These are phyloP conservation scores for Cladosporium sp. DNA, from an alignment of 2,329 filamentous ascomycete species.

Conservation along the genomic window DNA sequence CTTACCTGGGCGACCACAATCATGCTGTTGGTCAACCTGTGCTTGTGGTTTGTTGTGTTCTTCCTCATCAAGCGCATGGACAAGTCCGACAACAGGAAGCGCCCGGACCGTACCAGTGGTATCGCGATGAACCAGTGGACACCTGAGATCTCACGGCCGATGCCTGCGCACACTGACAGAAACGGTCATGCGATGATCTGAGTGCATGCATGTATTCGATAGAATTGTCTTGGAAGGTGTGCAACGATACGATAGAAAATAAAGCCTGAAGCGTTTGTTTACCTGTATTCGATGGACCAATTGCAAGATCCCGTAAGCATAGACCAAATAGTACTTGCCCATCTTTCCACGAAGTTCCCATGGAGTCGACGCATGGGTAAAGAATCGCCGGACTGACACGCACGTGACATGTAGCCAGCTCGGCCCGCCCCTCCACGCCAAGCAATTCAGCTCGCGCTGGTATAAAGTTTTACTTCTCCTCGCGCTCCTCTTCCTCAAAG, in stretches of 20 bases:
- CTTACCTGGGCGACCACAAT: conserved; percentile 60
- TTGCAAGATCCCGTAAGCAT: neutral
- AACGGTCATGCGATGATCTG: conserved; percentile 13
- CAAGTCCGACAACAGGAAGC: conserved; percentile 13
- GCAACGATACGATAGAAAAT: neutral
- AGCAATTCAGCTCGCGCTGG: neutral
- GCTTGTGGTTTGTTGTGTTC: conserved; percentile 22
- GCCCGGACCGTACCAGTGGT: conserved; percentile 20
- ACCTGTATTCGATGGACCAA: neutral
- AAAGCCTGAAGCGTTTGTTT: neutral
- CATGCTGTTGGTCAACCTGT: conserved; percentile 29
- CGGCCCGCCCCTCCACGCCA: conserved; percentile 10
- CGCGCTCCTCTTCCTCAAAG: conserved; percentile 39
- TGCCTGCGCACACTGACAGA: conserved; percentile 12
- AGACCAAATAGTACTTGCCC: neutral
- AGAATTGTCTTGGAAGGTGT: neutral
- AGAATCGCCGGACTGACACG: neutral
- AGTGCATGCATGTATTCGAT: neutral
- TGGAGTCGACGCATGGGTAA: neutral
- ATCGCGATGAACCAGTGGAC: conserved; percentile 13
- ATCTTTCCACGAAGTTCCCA: neutral
- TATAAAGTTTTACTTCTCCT: conserved; percentile 20
- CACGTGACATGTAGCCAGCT: neutral
- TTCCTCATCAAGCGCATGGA: conserved; percentile 14
- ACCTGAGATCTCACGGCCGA: conserved; percentile 3